phyloP scores from a whole-genome alignment of 2,329 filamentous ascomycete genomes.

The Fusarium circinatum region DNA sequence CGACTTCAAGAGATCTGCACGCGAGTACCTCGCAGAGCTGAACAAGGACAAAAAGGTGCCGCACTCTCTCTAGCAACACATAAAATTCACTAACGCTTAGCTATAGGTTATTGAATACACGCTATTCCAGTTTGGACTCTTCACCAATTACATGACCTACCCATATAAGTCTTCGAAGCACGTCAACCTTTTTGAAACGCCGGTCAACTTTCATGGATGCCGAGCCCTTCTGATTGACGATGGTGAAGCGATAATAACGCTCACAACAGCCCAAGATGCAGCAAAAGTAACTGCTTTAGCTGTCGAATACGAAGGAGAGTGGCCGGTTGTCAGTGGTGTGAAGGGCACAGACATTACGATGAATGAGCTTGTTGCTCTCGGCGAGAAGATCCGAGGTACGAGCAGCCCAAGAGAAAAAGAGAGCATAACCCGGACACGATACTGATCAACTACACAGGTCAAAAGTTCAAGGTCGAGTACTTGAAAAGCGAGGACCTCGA shows the following conservation, averaged over 20 bases:
- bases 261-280: constrained; percentile 58
- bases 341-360: constrained; percentile 50
- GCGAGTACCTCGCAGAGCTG: constrained; percentile 60
- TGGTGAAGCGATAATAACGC: constrained; percentile 54
- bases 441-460: constrained; percentile 14
- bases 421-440: fast-evolving
- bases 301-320: constrained; percentile 56
- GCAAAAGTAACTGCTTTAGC: constrained; percentile 53
- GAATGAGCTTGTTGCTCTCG: constrained; percentile 52
- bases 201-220: constrained; percentile 53
- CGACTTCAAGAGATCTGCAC: constrained; percentile 57
- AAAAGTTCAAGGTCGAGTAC: constrained; percentile 32
- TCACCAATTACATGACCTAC: constrained; percentile 64
- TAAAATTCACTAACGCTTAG: fast-evolving
- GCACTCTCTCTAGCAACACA: fast-evolving
- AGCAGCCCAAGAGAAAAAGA: fast-evolving
- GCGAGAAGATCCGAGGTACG: constrained; percentile 49
- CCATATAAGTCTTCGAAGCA: constrained; percentile 59
- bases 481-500: constrained; percentile 35
- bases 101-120: constrained; percentile 64
- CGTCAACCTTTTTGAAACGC: constrained; percentile 52
- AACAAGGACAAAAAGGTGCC: constrained; percentile 58
- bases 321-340: constrained; percentile 57
- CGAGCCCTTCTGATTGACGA: constrained; percentile 57
- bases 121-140: constrained; percentile 65